These are phyloP conservation scores for Pseudonitzschia multiseries DNA, from an alignment of 108 stramenopile species.

Conservation along the genomic window DNA sequence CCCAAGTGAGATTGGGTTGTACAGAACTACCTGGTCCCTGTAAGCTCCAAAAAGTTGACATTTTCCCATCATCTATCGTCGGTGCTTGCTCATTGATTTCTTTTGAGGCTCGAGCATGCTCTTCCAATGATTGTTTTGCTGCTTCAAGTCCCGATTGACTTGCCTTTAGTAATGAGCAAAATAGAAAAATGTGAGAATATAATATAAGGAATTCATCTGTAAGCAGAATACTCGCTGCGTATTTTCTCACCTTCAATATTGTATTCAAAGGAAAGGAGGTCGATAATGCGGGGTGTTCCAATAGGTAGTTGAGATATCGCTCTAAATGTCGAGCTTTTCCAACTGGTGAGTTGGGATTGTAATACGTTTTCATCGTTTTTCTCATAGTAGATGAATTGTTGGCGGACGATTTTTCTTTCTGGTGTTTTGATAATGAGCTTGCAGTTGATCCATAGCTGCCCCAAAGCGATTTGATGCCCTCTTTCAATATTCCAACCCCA, in stretches of 20 bases:
- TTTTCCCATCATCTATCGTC: slow-evolving; percentile 45
- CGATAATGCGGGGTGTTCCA: slow-evolving; percentile 79
- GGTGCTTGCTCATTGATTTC: slow-evolving; percentile 44
- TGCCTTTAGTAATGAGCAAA: slow-evolving; percentile 39
- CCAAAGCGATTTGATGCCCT: slow-evolving; percentile 67
- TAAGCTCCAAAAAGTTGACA: slow-evolving; percentile 23
- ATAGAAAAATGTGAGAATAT: not conserved
- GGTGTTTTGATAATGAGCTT: not conserved
- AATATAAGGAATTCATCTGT: not conserved
- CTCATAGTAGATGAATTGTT: not conserved
- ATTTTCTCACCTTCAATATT: slow-evolving; percentile 57
- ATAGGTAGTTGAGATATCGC: slow-evolving; percentile 80
- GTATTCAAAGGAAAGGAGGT: slow-evolving; percentile 85
- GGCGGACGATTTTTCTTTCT: not conserved
- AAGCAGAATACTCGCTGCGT: not conserved
- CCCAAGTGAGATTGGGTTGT: slow-evolving; percentile 68
- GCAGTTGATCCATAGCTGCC: slow-evolving; percentile 41
- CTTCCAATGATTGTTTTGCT: slow-evolving; percentile 69
- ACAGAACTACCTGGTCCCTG: slow-evolving; percentile 25
- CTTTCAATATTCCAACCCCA: slow-evolving; percentile 66
- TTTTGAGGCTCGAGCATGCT: slow-evolving; percentile 51
- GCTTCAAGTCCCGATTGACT: slow-evolving; percentile 88
- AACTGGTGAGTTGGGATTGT: slow-evolving; percentile 55
- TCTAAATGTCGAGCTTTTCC: slow-evolving; percentile 56
- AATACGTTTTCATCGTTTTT: slow-evolving; percentile 43